Evolutionary conservation across 441 rosid genomes (phyloP).

Genomic region (Gossypium davidsonii): DNA sequence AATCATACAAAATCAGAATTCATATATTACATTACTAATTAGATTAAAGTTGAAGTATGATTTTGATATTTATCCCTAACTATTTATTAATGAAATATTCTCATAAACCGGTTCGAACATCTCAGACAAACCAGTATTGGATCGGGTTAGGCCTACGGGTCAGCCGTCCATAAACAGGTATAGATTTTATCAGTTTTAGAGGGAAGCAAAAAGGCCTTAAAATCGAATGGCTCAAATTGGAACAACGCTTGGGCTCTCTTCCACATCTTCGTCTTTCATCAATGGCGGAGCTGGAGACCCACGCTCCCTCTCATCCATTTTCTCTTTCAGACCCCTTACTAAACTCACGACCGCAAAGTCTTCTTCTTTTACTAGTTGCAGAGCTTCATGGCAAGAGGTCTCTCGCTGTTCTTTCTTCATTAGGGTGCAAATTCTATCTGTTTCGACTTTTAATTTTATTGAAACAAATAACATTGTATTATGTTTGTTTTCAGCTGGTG

Average conservation of each 20-base stretch:
- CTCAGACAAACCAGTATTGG: not conserved
- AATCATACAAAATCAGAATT: no score
- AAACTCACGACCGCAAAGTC: conserved; percentile 13
- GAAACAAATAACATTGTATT: not conserved
- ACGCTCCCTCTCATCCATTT: conserved; percentile 9
- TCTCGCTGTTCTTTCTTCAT: not conserved
- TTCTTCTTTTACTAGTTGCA: conserved; percentile 29
- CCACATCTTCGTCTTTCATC: conserved; percentile 28
- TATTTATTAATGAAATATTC: no score
- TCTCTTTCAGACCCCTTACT: conserved; percentile 5
- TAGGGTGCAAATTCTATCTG: not conserved
- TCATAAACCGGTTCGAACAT: not conserved
- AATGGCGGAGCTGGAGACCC: not conserved
- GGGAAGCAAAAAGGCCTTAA: not conserved
- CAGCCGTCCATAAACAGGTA: not conserved
- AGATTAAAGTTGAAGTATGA: no score
- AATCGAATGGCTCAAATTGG: conserved; percentile 31
- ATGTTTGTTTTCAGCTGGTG: conserved; percentile 42
- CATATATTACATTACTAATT: no score
- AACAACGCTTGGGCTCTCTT: conserved; percentile 24
- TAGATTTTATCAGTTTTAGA: not conserved
- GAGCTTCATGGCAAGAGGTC: conserved; percentile 92
- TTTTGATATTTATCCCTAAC: no score
- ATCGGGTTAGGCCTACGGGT: not conserved
- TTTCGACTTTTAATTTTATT: not conserved